Conservation (phyloP, 495 filamentous ascomycete genomes). For the Hypoxylon trugodes region DNA sequence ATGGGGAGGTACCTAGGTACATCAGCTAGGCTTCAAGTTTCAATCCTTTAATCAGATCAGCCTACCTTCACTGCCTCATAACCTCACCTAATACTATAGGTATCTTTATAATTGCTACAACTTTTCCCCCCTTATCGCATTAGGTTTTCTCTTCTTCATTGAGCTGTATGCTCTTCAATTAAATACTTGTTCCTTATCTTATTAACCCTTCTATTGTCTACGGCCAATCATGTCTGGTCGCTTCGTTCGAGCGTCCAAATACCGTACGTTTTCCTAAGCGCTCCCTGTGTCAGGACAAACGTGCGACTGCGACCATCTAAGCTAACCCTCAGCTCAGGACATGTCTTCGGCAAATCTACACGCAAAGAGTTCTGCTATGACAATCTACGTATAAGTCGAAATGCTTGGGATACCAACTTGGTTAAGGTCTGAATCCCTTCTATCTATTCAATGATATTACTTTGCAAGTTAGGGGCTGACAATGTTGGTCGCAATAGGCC, state of each 20-base stretch:
- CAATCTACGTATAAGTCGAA: slow-evolving; percentile 91
- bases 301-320: slow-evolving; percentile 38
- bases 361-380: slow-evolving; percentile 95
- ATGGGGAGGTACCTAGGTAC: background rate
- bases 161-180: background rate
- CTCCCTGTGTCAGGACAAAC: slow-evolving; percentile 39
- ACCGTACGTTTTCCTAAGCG: slow-evolving; percentile 73
- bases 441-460: background rate
- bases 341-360: slow-evolving; percentile 94
- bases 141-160: slow-evolving; percentile 1
- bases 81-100: slow-evolving; percentile 33
- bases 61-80: background rate
- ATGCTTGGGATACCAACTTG: slow-evolving; percentile 99
- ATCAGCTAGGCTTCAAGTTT: slow-evolving; percentile 4
- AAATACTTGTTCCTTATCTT: slow-evolving; percentile 9
- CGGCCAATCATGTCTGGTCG: slow-evolving; percentile 81
- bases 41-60: background rate
- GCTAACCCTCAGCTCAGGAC: slow-evolving; percentile 68
- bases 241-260: slow-evolving; percentile 98
- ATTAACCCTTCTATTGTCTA: slow-evolving; percentile 10
- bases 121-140: slow-evolving; percentile 26
- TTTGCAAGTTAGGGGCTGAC: slow-evolving; percentile 39
- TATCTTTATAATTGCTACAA: slow-evolving; percentile 15
- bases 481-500: slow-evolving; percentile 60
- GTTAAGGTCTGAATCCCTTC: slow-evolving; percentile 73